phyloP scores from a whole-genome alignment of 1,284 basidiomycete species.

The Cryptococcus sp. region DNA sequence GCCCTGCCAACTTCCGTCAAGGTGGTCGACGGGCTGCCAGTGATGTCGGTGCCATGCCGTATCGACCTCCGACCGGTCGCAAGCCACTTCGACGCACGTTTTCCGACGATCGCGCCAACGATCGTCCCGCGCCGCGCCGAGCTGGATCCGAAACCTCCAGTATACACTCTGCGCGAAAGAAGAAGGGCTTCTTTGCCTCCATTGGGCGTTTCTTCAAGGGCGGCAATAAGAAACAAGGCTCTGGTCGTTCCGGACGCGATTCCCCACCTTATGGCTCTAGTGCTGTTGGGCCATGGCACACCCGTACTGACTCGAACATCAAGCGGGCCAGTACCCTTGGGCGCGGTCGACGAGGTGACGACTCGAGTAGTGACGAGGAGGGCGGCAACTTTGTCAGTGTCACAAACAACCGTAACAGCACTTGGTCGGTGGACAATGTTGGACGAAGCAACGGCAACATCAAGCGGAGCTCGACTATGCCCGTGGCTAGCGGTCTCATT shows the following conservation, averaged over 20 bases:
- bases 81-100: slow-evolving; percentile 40
- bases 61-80: slow-evolving; percentile 31
- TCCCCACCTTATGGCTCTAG: slow-evolving; percentile 38
- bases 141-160: slow-evolving; percentile 41
- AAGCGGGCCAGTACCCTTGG: slow-evolving; percentile 34
- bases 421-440: slow-evolving; percentile 41
- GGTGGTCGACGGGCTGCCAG: slow-evolving; percentile 39
- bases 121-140: slow-evolving; percentile 2
- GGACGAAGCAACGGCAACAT: slow-evolving; percentile 2
- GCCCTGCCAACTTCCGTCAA: slow-evolving; percentile 16
- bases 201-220: slow-evolving; percentile 50
- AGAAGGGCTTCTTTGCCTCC: slow-evolving; percentile 50
- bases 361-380: slow-evolving; percentile 48
- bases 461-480: slow-evolving; percentile 36
- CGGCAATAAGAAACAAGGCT: slow-evolving; percentile 20
- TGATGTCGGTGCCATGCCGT: slow-evolving; percentile 44
- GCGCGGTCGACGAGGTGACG: slow-evolving; percentile 25
- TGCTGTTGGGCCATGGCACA: slow-evolving; percentile 34
- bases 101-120: slow-evolving; percentile 32
- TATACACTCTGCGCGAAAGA: slow-evolving; percentile 33
- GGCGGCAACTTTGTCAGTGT: slow-evolving; percentile 44
- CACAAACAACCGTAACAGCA: slow-evolving; percentile 42
- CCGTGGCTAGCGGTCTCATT: slow-evolving; percentile 41
- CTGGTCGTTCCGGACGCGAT: slow-evolving; percentile 31
- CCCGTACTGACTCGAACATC: slow-evolving; percentile 49